phyloP scores from a whole-genome alignment of 192 early-diverging fungal species.

The Umbelopsis ramanniana region DNA sequence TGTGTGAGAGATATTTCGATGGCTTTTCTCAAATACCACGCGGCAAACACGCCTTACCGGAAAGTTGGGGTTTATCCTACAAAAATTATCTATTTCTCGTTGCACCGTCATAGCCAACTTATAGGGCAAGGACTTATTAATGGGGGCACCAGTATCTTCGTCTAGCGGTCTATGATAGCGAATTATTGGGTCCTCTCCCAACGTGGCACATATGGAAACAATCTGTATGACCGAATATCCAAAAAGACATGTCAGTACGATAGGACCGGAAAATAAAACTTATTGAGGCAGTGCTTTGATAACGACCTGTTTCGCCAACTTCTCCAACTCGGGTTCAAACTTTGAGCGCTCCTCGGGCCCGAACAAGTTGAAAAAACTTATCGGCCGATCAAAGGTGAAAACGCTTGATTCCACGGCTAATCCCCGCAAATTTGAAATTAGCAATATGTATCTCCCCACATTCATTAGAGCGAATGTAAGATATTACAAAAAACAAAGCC shows the following conservation, averaged over 20 bases:
- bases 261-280: background rate
- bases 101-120: slow-evolving; percentile 83
- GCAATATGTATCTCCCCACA: background rate
- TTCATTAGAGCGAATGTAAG: background rate
- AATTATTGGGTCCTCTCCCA: slow-evolving; percentile 93
- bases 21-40: background rate
- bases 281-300: background rate
- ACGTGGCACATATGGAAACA: slow-evolving; percentile 81
- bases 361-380: slow-evolving; percentile 68
- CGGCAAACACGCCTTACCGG: slow-evolving; percentile 43
- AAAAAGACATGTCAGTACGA: slow-evolving; percentile 6
- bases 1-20: background rate
- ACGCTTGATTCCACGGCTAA: slow-evolving; percentile 39
- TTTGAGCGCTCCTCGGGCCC: slow-evolving; percentile 53
- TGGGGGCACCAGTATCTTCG: slow-evolving; percentile 50
- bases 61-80: slow-evolving; percentile 65
- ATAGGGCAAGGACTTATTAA: slow-evolving; percentile 63
- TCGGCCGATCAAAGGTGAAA: slow-evolving; percentile 73
- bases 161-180: slow-evolving; percentile 84
- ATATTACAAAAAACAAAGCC: background rate
- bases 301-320: slow-evolving; percentile 54
- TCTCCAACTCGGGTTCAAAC: slow-evolving; percentile 46
- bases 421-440: background rate
- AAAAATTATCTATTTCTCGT: slow-evolving; percentile 80
- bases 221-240: slow-evolving; percentile 53